Evolutionary conservation across 345 rosid species (phyloP), one percentile per base, ranked within the genome.

Genomic region (Eucalyptus pauciflora): DNA sequence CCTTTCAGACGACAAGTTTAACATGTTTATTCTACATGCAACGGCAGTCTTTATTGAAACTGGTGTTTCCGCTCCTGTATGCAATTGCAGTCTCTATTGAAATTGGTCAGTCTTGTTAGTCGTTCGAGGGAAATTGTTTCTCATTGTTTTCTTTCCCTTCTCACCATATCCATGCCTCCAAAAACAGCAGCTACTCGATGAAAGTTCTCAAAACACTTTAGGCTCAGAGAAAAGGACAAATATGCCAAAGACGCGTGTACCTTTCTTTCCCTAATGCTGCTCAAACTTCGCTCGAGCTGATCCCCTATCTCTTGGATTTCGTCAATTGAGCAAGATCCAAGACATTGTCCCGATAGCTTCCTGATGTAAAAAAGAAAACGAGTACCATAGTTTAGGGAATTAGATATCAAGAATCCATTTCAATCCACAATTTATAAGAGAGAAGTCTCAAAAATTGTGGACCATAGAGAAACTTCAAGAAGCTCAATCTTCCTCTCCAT

Each of bases 201-300:
- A 62, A 62, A 29, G 71, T 13, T 62, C 71, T 29, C 31, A 29
- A 62, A 13, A 29, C 17, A 13, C 33, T 29, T 62, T 29, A 27
- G 8, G 71, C 33, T 10, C 14, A 62, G 8, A 62, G 71, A 62
- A 62, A 29, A 29, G 71, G 71, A 62, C 33, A 29, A 62, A 29
- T 62, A 29, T 29, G 71, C 71, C 33, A 29, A 29, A 22, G 15
- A 25, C 10, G 18, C 13, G 4, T 64, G 31, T 91, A 94, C 98
- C 97, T 95, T 95, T 94, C 92, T 94, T 41, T 90, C 91, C 90
- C 98, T 93, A 87, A 95, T 89, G 45, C 51, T 95, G 51, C 69
- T 69, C 64, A 96, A 89, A 89, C 96, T 95, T 85, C 52, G 91
- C 91, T 92, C 94, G 10, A 95, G 90, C 89, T 95, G 94, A 33